Conservation (phyloP, 106 monocot species). For the Vanilla planifolia region DNA sequence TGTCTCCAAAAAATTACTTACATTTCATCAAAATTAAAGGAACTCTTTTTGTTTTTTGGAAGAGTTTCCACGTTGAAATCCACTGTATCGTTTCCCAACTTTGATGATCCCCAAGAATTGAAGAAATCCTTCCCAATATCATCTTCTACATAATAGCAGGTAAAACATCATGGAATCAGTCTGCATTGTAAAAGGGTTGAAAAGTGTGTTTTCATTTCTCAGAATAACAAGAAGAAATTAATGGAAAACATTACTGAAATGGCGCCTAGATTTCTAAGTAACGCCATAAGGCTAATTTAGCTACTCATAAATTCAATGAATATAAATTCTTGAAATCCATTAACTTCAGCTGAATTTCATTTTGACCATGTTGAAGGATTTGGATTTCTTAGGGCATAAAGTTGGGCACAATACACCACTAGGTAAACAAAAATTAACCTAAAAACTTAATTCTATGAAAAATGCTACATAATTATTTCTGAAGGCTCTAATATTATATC, state of each 20-base stretch:
- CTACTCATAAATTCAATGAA: not conserved
- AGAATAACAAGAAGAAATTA: not conserved
- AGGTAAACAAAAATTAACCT: too few species aligned
- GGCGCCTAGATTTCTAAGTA: not conserved
- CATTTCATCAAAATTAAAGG: constrained; percentile 80
- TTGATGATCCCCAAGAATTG: constrained; percentile 57
- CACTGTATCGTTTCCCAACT: constrained; percentile 37
- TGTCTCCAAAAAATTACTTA: constrained; percentile 22
- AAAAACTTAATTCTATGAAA: too few species aligned
- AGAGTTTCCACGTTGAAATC: constrained; percentile 53
- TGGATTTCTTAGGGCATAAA: too few species aligned
- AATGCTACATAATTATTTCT: too few species aligned
- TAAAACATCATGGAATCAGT: too few species aligned
- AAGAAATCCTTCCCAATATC: constrained; percentile 81
- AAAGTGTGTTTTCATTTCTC: not conserved
- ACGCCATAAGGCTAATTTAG: not conserved
- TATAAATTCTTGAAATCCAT: not conserved
- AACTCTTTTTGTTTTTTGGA: constrained; percentile 37
- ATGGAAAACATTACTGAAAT: not conserved
- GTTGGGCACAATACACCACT: too few species aligned
- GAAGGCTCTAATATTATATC: too few species aligned
- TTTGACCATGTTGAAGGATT: too few species aligned
- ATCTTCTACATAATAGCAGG: too few species aligned
- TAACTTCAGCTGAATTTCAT: too few species aligned
- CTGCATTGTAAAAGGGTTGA: not conserved